These are phyloP conservation scores for Entelexis paramagnoliae DNA, from an alignment of 1,139 yeast genomes.

Conservation along the genomic window DNA sequence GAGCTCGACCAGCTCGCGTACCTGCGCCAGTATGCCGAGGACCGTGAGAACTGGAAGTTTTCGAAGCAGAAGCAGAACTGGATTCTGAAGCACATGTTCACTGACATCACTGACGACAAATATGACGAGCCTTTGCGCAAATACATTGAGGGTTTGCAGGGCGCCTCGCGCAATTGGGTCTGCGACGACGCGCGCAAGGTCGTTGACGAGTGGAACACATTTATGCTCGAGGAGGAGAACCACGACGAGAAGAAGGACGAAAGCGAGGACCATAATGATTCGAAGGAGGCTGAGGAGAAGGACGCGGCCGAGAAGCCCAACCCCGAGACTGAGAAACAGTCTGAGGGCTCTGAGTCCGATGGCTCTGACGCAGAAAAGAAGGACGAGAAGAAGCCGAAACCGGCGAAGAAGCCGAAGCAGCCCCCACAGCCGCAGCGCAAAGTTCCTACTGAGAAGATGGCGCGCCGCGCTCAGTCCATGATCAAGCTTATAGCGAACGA, in stretches of 20 bases:
- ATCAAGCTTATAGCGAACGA: slow-evolving; percentile 26
- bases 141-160: slow-evolving; percentile 63
- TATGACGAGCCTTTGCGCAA: slow-evolving; percentile 47
- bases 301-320: neutral
- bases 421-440: slow-evolving; percentile 2
- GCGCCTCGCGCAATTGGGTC: slow-evolving; percentile 57
- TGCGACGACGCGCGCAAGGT: slow-evolving; percentile 43
- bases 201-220: slow-evolving; percentile 48
- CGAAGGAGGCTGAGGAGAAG: slow-evolving; percentile 4
- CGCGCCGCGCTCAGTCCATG: slow-evolving; percentile 29
- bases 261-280: neutral
- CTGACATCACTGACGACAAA: slow-evolving; percentile 38
- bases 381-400: slow-evolving; percentile 10
- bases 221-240: slow-evolving; percentile 30
- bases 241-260: slow-evolving; percentile 12
- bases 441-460: slow-evolving; percentile 29
- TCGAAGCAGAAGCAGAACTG: slow-evolving; percentile 92
- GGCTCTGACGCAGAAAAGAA: slow-evolving; percentile 2
- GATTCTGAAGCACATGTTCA: slow-evolving; percentile 60
- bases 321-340: neutral
- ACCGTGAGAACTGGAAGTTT: slow-evolving; percentile 70
- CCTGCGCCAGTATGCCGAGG: slow-evolving; percentile 53
- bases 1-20: slow-evolving; percentile 75
- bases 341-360: no score
- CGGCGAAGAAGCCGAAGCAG: neutral